Evolutionary conservation across 208 protist species (phyloP).

Genomic region (Trypanosoma lewisi): DNA sequence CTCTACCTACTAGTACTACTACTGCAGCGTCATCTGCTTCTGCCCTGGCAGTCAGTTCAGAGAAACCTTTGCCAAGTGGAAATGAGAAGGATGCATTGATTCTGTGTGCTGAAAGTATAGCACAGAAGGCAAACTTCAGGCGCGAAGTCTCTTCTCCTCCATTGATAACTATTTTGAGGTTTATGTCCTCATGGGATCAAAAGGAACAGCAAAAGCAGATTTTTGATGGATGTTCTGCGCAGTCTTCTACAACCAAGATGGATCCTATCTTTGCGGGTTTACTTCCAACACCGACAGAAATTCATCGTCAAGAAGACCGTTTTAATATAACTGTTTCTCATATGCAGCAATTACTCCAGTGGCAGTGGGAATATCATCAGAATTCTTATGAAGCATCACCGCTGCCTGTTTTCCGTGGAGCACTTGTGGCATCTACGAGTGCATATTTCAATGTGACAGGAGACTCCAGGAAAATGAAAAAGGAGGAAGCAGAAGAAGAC

Average conservation of each 20-base stretch:
- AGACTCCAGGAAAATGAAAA: neutral
- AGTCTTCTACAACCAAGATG: neutral
- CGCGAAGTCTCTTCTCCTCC: slow-evolving; percentile 7
- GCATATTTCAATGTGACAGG: slow-evolving; percentile 19
- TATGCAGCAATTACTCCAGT: slow-evolving; percentile 67
- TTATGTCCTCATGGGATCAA: slow-evolving; percentile 15
- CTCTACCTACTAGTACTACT: neutral
- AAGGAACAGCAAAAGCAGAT: slow-evolving; percentile 9
- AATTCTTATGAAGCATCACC: slow-evolving; percentile 57
- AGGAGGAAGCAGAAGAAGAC: too few relatives aligned
- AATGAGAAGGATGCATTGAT: slow-evolving; percentile 1
- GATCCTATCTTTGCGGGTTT: slow-evolving; percentile 39
- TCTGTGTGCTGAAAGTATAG: slow-evolving; percentile 11
- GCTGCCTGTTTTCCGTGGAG: slow-evolving; percentile 37
- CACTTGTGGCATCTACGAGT: slow-evolving; percentile 28
- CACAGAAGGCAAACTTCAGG: neutral
- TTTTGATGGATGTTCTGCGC: slow-evolving; percentile 13
- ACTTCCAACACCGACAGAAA: slow-evolving; percentile 44
- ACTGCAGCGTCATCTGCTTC: neutral
- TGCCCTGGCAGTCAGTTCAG: neutral
- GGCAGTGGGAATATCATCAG: slow-evolving; percentile 80
- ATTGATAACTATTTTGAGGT: slow-evolving; percentile 22
- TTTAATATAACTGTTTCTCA: slow-evolving; percentile 59
- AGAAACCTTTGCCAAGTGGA: neutral
- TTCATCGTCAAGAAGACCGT: slow-evolving; percentile 40